Base-by-base conservation (phyloP, 306 rosid genomes). In the Begonia masoniana region DNA sequence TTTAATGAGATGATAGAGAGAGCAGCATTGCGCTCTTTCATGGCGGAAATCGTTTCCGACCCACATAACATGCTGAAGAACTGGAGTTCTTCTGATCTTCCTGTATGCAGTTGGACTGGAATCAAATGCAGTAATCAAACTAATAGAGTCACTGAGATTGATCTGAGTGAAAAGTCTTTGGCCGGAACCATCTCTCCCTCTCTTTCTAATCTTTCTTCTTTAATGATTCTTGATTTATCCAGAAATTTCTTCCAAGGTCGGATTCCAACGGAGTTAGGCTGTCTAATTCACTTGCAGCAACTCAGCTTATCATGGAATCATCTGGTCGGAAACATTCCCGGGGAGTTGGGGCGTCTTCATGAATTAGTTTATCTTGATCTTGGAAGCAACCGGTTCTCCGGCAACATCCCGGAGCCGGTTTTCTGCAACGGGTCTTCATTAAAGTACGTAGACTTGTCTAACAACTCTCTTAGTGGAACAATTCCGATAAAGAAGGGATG, bases 41-140 rank as follows among this genome's bases (percentile, higher is more conserved):
- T 65, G 83, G 54, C 71, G 53, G 67, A 79, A 50, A 79, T 85
- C 64, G 71, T 63, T 63, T 91, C 81, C 0, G 97, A 91, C 76
- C 88, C 88, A 0, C 55, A 68, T 41, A 76, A 68, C 10, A 23
- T 59, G 58, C 68, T 91, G 35, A 61, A 62, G 57, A 75, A 66
- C 52, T 91, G 94, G 97, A 78, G 69, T 41, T 51, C 80, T 59
- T 55, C 50, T 0, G 24, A 24, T 12, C 50, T 66, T 66, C 84
- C 73, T 62, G 73, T 83, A n/a, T 91, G 96, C 59, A 65, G 68
- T 31, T 91, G 92, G 97, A 60, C 68, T 13, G 88, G 97, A 5
- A 60, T 91, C 10, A 80, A 58, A n/a, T 91, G 96, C 81, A 86
- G 68, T 69, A 76, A 74, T 59, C 75, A 61, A 41, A 70, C 75